Percentiles rank a stretch among this genome's conserved stretches.
These are phyloP conservation scores for Colletotrichum lentis DNA, from an alignment of 2,329 filamentous ascomycete species.

Conservation along the genomic window DNA sequence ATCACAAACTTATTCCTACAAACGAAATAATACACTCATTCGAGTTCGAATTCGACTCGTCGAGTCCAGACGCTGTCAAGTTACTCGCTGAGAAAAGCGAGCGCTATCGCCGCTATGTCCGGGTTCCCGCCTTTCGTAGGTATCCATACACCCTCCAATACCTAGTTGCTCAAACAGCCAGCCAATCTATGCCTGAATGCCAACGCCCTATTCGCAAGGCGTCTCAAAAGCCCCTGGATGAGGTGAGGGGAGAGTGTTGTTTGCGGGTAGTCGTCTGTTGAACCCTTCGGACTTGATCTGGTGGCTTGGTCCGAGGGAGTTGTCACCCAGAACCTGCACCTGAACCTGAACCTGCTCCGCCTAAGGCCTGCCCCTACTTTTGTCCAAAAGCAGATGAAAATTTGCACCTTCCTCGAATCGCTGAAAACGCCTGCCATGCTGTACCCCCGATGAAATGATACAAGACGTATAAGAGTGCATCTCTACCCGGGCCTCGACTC, in stretches of 20 bases:
- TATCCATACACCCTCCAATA: neutral
- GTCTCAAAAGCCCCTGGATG: constrained; percentile 3
- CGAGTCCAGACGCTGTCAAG: constrained; percentile 15
- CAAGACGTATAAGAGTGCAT: constrained; percentile 29
- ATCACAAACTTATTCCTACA: constrained; percentile 34
- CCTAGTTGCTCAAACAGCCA: constrained; percentile 6
- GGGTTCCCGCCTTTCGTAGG: neutral
- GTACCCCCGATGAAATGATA: constrained; percentile 33
- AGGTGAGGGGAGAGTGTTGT: constrained; percentile 29
- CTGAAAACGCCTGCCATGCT: constrained; percentile 37
- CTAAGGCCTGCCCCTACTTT: neutral
- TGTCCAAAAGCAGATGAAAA: constrained; percentile 19
- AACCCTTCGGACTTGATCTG: neutral
- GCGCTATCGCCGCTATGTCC: constrained; percentile 8
- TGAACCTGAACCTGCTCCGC: neutral
- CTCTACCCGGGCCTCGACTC: constrained; percentile 12
- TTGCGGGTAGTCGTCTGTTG: neutral
- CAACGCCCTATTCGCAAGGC: constrained; percentile 5
- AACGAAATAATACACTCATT: constrained; percentile 34
- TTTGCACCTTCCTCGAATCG: constrained; percentile 20
- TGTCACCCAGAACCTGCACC: neutral
- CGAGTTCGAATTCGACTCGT: neutral
- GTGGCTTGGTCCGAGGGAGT: neutral
- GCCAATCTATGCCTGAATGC: constrained; percentile 25
- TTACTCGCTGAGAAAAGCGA: neutral